Conservation (phyloP, 1,284 basidiomycete genomes). For the Exobasidium rhododendri region DNA sequence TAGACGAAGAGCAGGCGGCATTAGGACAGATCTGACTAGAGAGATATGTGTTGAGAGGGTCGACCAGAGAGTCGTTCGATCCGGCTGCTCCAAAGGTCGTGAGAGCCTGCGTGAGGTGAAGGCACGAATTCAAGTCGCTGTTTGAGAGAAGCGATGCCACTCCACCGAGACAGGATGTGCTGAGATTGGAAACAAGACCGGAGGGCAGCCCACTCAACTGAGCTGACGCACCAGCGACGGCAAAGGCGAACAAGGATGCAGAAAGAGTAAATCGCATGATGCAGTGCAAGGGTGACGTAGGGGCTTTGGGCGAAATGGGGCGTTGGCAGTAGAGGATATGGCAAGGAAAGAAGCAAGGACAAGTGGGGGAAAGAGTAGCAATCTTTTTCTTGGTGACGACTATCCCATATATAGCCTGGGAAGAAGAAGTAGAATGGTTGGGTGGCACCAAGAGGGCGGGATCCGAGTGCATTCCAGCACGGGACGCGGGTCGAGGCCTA, state of each 20-base stretch:
- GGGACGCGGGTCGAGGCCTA: not conserved
- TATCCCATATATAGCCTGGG: too few species aligned
- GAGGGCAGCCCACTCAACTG: not conserved
- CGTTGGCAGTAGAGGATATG: too few species aligned
- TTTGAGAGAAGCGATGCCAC: not conserved
- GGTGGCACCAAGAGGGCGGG: too few species aligned
- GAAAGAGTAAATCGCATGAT: not conserved
- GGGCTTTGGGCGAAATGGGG: too few species aligned
- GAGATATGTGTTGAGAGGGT: not conserved
- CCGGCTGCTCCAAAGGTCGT: not conserved
- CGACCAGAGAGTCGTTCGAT: slow-evolving; percentile 2
- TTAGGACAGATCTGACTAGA: not conserved
- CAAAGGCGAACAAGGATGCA: not conserved
- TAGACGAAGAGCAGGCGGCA: not conserved
- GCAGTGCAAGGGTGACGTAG: not conserved
- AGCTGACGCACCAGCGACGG: not conserved
- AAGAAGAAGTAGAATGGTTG: not conserved
- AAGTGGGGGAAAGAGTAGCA: not conserved
- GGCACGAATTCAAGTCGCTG: not conserved
- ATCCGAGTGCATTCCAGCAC: not conserved
- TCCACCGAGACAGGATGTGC: not conserved
- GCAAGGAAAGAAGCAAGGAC: too few species aligned
- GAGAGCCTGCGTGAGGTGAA: not conserved
- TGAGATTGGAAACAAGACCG: not conserved
- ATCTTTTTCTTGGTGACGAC: not conserved